A percentile compares a stretch with the other conserved stretches of the same genome.
phyloP scores from a whole-genome alignment of 2,329 filamentous ascomycete species.

The Trematosphaeria pertusa region DNA sequence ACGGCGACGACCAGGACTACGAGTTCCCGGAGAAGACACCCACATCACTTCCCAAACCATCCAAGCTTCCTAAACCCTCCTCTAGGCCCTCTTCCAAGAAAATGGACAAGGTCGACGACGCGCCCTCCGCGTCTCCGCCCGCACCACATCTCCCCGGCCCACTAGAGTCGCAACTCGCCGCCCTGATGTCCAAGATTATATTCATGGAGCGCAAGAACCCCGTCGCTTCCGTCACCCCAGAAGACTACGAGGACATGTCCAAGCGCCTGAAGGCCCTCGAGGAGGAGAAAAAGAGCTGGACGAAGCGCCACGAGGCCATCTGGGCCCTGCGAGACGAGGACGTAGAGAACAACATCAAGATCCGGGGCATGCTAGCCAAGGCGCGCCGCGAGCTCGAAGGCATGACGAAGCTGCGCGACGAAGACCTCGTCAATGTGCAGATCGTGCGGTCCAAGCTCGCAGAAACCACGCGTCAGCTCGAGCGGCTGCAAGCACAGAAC shows the following conservation, averaged over 20 bases:
- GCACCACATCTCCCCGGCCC: conserved; percentile 41
- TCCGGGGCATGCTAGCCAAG: conserved; percentile 49
- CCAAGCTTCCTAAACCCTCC: too few relatives aligned
- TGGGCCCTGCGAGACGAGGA: conserved; percentile 52
- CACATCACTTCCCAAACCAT: conserved; percentile 25
- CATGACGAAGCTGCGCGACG: conserved; percentile 50
- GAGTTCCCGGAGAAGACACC: conserved; percentile 39
- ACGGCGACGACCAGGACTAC: conserved; percentile 38
- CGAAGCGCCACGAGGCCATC: conserved; percentile 49
- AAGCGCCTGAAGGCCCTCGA: conserved; percentile 42
- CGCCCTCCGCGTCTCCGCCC: conserved; percentile 24
- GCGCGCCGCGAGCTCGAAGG: conserved; percentile 49
- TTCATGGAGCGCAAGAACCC: conserved; percentile 45
- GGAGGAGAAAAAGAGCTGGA: conserved; percentile 45
- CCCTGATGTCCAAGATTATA: conserved; percentile 47
- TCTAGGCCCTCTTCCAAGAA: too few relatives aligned
- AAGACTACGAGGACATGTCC: conserved; percentile 45
- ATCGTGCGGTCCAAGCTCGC: conserved; percentile 49
- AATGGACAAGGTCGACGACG: conserved; percentile 21
- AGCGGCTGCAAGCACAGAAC: conserved; percentile 32
- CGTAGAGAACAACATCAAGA: conserved; percentile 52
- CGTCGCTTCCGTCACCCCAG: conserved; percentile 43
- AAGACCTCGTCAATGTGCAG: conserved; percentile 51
- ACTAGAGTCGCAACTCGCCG: conserved; percentile 45
- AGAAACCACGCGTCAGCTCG: conserved; percentile 48